Evolutionary conservation across 73 alveolate species (phyloP), one percentile per base, ranked within the genome.

Genomic region (Paramecium tetraurelia): DNA sequence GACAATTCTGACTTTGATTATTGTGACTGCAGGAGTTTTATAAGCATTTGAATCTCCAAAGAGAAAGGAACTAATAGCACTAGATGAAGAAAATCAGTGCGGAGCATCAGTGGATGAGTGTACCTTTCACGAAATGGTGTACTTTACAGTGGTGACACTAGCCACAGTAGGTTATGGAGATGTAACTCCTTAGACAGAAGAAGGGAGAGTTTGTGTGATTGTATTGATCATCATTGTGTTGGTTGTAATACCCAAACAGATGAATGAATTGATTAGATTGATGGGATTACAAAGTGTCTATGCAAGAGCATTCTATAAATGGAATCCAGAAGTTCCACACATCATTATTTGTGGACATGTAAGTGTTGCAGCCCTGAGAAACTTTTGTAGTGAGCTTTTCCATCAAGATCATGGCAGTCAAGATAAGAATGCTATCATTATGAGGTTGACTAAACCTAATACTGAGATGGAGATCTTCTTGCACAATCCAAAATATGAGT

Each of bases 121-220:
- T 6, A 63, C 96, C 22, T 96, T 97, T 71, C 98, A 97, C 93
- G 95, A 90, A 70, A 93, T 95, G 93, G 90, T 98, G 76, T 98
- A 98, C 92, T 97, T 95, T 93, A 94, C 96, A 8, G 95, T 97
- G 5, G 97, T 98, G 0, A 96, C 99, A 10, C 59, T 97, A 24
- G 85, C 99, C 22, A 98, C 99, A 24, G 98, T 98, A 33, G 99
- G 99, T 9, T 98, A 96, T 93, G 99, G 99, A 35, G 99, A 98
- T 93, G 96, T 96, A 12, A 85, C 70, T 40, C 99, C 99, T 0
- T 83, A 87, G 18, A 95, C 99, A 11, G 99, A 94, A 72, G 86
- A 41, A 38, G 99, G 99, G 2, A 94, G 98, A 90, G 94, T 96
- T 48, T 83, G 97, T 87, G 95, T 97, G 33, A 95, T 96, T 85